A percentile compares a stretch with the other conserved stretches of the same genome.
phyloP scores from a whole-genome alignment of 371 early-diverging fungal species.

The Saksenaea oblongispora region DNA sequence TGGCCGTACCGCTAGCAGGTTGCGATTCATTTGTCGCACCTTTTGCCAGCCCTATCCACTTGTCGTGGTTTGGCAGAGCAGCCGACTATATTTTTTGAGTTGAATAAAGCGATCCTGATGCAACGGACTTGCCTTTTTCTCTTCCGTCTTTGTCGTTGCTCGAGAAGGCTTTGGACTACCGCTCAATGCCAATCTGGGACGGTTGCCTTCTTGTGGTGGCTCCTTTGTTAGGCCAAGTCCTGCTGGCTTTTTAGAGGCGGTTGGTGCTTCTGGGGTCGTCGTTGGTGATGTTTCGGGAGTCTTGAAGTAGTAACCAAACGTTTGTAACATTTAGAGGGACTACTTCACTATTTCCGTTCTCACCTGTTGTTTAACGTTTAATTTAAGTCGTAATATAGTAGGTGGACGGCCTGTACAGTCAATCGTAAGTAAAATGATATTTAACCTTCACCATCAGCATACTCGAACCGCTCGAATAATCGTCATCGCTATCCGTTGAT shows the following conservation, averaged over 20 bases:
- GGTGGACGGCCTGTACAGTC: background rate
- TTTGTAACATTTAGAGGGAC: background rate
- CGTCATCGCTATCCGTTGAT: background rate
- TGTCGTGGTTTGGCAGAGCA: constrained; percentile 32
- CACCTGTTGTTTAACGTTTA: constrained; percentile 4
- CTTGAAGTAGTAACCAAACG: background rate
- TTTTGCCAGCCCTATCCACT: constrained; percentile 32
- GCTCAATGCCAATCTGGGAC: constrained; percentile 29
- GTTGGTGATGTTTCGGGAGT: background rate
- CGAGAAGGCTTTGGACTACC: constrained; percentile 9
- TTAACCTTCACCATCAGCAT: background rate
- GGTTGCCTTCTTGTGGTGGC: constrained; percentile 16
- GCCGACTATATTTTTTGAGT: constrained; percentile 11
- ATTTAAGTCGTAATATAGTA: constrained; percentile 8
- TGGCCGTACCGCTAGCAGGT: background rate
- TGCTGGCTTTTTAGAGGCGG: constrained; percentile 10
- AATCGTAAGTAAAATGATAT: background rate
- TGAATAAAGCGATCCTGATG: background rate
- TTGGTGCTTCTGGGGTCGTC: constrained; percentile 6
- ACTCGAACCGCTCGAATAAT: background rate
- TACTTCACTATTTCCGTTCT: background rate
- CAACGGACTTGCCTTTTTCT: constrained; percentile 15
- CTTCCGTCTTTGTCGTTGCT: constrained; percentile 11
- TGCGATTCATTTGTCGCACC: constrained; percentile 9
- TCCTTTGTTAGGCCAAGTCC: constrained; percentile 22